Evolutionary conservation across 495 filamentous ascomycete genomes (phyloP), one percentile per base, ranked within the genome.

Genomic region (Chaetomidium leptoderma): DNA sequence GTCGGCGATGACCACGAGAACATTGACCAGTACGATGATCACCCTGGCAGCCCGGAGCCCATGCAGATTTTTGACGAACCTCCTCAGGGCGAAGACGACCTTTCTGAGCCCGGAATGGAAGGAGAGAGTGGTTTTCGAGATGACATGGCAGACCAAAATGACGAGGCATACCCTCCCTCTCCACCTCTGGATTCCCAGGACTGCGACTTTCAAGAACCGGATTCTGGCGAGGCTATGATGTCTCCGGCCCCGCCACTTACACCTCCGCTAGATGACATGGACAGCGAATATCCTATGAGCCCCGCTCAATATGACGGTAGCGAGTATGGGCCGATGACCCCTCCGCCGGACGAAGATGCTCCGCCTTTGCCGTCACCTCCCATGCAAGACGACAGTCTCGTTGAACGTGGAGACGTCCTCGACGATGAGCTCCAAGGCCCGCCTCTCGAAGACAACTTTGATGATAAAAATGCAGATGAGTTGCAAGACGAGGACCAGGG

Each of bases 181-280:
- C 47, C 32, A 8, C 3, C 11, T 6, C 30, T 3, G 36, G 36
- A 40, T 6, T 7, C 24, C 11, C 23, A 29, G n/a, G n/a, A 29
- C 3, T 4, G n/a, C 17, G 50, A 5, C 1, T 24, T 44, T 35
- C 23, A 42, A 16, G 14, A 30, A 1, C 24, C 49, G 10, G 13
- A 2, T 19, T 5, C 33, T n/a, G 33, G 33, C 32, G 49, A 52
- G 29, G 23, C 36, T 40, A 16, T 55, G n/a, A 29, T 55, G 29
- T 60, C 58, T 4, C 58, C 58, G 16, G 47, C 9, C 17, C 21
- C 46, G 16, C 57, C 50, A 1, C 57, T 27, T 1, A 53, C 57
- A 0, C 48, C 48, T 13, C 49, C 49, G 2, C 8, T 40, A 32
- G 57, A 59, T 11, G 43, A 3, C 19, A 29, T 43, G 32, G 46